A percentile compares a stretch with the other conserved stretches of the same genome.
Conservation (phyloP, 78 protist species). For the Cavenderia fasciculata region DNA sequence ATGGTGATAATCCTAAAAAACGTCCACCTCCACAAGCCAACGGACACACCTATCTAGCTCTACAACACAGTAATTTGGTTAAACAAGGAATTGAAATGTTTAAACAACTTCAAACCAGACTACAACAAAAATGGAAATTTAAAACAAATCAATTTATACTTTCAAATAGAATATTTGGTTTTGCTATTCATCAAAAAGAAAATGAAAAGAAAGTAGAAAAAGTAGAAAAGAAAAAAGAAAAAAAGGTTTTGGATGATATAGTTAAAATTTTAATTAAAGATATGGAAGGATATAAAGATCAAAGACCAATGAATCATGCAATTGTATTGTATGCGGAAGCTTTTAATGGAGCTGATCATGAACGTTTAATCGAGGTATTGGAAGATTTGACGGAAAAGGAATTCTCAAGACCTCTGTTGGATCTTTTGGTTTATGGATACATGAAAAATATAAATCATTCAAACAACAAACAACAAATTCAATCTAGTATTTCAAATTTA, state of each 20-base stretch:
- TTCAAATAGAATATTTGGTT: neutral
- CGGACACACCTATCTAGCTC: slow-evolving; percentile 2
- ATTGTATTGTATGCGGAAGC: neutral
- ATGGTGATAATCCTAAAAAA: no score
- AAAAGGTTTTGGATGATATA: no score
- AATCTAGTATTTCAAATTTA: no score
- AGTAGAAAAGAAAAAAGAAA: neutral
- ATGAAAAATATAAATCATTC: neutral
- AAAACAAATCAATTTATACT: neutral
- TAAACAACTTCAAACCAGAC: neutral
- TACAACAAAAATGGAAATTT: neutral
- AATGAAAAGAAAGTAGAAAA: neutral
- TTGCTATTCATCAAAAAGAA: neutral
- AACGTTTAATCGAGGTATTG: neutral
- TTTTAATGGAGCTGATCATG: neutral
- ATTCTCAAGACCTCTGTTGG: neutral
- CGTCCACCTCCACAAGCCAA: no score
- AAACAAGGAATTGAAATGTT: no score
- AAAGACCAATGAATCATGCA: slow-evolving; percentile 27
- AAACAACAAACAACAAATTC: no score
- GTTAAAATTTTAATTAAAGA: neutral
- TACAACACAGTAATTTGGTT: neutral
- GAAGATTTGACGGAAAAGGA: neutral
- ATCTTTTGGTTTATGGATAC: slow-evolving; percentile 2
- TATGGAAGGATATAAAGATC: neutral